phyloP scores from a whole-genome alignment of 768 basidiomycete species.

The Arthromyces matolae region DNA sequence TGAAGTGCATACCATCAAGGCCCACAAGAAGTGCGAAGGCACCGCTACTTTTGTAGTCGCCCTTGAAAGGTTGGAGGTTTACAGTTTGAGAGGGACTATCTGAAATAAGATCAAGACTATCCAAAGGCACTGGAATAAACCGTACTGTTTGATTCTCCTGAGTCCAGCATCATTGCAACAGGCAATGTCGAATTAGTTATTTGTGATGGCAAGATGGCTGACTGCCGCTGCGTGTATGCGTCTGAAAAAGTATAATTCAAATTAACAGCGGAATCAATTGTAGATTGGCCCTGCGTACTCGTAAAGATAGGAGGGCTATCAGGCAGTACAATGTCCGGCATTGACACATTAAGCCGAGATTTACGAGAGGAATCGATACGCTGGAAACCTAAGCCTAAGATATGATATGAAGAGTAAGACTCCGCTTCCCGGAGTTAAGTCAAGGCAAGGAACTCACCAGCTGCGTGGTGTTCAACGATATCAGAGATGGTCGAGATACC shows the following conservation, averaged over 20 bases:
- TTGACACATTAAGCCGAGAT: too few relatives aligned
- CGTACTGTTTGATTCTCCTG: constrained; percentile 9
- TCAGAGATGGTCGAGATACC: constrained; percentile 13
- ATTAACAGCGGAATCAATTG: background rate
- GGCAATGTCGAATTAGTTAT: constrained; percentile 3
- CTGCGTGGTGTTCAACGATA: constrained; percentile 10
- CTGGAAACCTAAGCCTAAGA: constrained; percentile 14
- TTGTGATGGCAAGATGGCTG: background rate
- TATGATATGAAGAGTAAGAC: background rate
- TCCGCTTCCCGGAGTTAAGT: background rate
- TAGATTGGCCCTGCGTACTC: constrained; percentile 11
- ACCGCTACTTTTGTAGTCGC: background rate
- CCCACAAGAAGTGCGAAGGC: constrained; percentile 1
- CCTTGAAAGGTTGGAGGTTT: background rate
- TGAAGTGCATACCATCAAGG: constrained; percentile 3
- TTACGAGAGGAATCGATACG: constrained; percentile 8
- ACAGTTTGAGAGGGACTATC: constrained; percentile 7
- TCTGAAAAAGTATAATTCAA: background rate
- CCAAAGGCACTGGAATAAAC: background rate
- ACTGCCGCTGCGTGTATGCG: background rate
- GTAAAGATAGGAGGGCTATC: constrained; percentile 7
- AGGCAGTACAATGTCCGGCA: constrained; percentile 3
- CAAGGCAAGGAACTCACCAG: constrained; percentile 4
- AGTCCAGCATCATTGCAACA: constrained; percentile 5
- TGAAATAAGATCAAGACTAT: background rate